Evolutionary conservation across 805 yeast species (phyloP).

Genomic region (Suhomyces canberraensis): DNA sequence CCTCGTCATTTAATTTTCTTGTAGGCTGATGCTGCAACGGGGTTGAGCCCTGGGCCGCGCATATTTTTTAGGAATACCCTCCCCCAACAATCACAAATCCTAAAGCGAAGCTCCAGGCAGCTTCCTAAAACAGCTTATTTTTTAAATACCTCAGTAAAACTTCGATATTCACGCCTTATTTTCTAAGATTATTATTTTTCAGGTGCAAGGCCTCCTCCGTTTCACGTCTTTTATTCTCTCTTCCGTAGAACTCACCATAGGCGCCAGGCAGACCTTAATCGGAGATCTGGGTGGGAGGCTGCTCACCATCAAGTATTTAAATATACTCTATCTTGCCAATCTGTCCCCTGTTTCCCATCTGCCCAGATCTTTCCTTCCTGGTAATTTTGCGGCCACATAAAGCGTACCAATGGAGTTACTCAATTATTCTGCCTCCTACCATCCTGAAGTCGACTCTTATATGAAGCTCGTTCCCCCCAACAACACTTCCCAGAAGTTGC

Average conservation of each 20-base stretch:
- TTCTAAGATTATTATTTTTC: not conserved
- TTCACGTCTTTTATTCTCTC: constrained; percentile 4
- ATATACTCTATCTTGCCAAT: too few relatives aligned
- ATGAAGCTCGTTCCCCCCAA: constrained; percentile 2
- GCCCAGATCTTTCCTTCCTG: constrained; percentile 4
- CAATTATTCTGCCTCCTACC: constrained; percentile 3
- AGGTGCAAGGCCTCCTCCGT: constrained; percentile 4
- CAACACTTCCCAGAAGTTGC: not conserved
- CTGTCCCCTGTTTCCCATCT: too few relatives aligned
- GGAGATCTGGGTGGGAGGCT: constrained; percentile 1
- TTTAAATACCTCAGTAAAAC: constrained; percentile 7
- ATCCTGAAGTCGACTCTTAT: constrained; percentile 2
- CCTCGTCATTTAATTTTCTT: too few relatives aligned
- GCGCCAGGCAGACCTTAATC: not conserved
- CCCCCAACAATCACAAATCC: too few relatives aligned
- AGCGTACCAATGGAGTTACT: constrained; percentile 5
- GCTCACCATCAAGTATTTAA: not conserved
- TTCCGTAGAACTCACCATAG: not conserved
- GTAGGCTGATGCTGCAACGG: too few relatives aligned
- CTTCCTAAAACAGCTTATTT: not conserved
- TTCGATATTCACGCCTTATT: constrained; percentile 8
- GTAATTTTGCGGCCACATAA: not conserved
- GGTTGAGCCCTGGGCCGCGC: too few relatives aligned
- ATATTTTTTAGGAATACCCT: too few relatives aligned
- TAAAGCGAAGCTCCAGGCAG: not conserved